A percentile compares a stretch with the other conserved stretches of the same genome.
Conservation (phyloP, 1,284 basidiomycete species). For the Pascua guehoae region DNA sequence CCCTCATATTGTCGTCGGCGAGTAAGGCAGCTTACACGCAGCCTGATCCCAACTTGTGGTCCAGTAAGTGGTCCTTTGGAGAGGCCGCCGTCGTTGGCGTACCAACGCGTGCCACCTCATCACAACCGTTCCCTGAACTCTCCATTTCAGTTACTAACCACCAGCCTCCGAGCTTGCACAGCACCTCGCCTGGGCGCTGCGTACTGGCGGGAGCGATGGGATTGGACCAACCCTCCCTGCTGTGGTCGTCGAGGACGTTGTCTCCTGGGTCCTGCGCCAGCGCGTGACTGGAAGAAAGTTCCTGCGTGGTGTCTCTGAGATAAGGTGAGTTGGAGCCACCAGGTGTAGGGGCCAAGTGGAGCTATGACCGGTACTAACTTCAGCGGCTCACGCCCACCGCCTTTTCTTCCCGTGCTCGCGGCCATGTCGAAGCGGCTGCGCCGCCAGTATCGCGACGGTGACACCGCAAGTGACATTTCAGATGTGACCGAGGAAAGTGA, state of each 20-base stretch:
- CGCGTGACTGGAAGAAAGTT: constrained; percentile 37
- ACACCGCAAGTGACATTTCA: neutral
- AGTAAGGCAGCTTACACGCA: too few species aligned
- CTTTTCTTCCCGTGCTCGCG: constrained; percentile 39
- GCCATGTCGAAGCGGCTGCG: constrained; percentile 37
- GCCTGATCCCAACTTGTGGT: too few species aligned
- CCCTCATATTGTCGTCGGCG: too few species aligned
- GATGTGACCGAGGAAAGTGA: neutral
- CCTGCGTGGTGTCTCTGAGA: constrained; percentile 17
- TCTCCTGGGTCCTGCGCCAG: constrained; percentile 39
- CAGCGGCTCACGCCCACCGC: constrained; percentile 31
- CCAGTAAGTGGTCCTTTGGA: too few species aligned
- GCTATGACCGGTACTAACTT: neutral
- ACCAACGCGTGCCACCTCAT: too few species aligned
- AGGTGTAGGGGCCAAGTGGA: neutral
- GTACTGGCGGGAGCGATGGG: constrained; percentile 38
- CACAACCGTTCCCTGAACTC: too few species aligned
- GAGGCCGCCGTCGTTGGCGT: too few species aligned
- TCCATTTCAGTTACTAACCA: neutral
- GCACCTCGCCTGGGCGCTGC: constrained; percentile 33
- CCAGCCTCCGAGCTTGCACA: constrained; percentile 33
- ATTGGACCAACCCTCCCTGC: constrained; percentile 34
- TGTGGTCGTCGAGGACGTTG: constrained; percentile 40
- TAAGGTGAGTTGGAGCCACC: constrained; percentile 17
- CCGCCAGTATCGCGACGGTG: constrained; percentile 8